Percentiles rank a stretch among this genome's conserved stretches.
Evolutionary conservation across 345 rosid species (phyloP).

Genomic region (Corchorus olitorius): DNA sequence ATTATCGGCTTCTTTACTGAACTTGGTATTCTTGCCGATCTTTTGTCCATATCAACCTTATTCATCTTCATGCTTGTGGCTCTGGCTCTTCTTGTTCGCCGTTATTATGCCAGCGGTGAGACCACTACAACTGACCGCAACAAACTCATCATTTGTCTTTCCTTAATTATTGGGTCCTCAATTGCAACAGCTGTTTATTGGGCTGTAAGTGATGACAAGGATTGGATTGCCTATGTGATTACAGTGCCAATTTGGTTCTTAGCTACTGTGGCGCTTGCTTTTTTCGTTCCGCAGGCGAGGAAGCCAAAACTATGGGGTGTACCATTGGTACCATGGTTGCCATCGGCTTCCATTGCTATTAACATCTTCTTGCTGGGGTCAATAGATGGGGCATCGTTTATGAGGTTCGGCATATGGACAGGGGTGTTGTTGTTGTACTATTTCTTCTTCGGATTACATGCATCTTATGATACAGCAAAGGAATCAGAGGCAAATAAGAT

Average conservation of each 20-base stretch:
- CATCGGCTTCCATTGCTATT: slow-evolving; percentile 68
- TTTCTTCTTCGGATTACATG: slow-evolving; percentile 69
- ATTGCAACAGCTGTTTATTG: slow-evolving; percentile 51
- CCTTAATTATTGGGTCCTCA: slow-evolving; percentile 51
- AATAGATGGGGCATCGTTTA: slow-evolving; percentile 52
- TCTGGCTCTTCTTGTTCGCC: slow-evolving; percentile 67
- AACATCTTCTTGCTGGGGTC: slow-evolving; percentile 85
- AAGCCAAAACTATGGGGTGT: slow-evolving; percentile 81
- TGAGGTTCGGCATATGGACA: slow-evolving; percentile 77
- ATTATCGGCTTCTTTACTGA: slow-evolving; percentile 73
- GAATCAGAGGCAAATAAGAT: slow-evolving; percentile 22
- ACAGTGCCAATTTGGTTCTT: slow-evolving; percentile 65
- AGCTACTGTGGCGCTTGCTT: slow-evolving; percentile 38
- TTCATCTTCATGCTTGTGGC: slow-evolving; percentile 87
- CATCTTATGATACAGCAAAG: slow-evolving; percentile 64
- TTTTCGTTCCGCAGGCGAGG: slow-evolving; percentile 69
- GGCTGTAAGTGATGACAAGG: slow-evolving; percentile 37
- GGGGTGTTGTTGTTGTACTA: slow-evolving; percentile 56
- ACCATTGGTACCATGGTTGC: slow-evolving; percentile 88
- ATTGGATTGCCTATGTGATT: slow-evolving; percentile 62
- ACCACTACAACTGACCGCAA: slow-evolving; percentile 43
- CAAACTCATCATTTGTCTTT: slow-evolving; percentile 48
- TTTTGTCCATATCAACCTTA: slow-evolving; percentile 72
- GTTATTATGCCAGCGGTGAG: slow-evolving; percentile 62
- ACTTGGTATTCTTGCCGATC: slow-evolving; percentile 53